Base-by-base conservation (phyloP, 106 monocot species). In the Dactylorhiza incarnata region DNA sequence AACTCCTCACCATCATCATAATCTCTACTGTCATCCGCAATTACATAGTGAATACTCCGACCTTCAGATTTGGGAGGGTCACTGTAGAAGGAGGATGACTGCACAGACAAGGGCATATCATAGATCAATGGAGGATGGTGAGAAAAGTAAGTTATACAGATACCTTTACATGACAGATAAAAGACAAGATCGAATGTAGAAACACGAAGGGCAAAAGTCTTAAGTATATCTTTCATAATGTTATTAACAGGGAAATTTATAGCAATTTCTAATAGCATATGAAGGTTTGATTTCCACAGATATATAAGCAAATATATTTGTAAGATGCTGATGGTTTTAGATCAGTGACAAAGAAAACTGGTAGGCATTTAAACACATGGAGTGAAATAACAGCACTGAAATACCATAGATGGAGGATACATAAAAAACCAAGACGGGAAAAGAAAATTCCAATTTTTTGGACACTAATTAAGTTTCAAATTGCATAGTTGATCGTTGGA, bases 51-150 rank as follows among this genome's bases (percentile, higher is more conserved):
- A 76, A 96, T 91, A 11, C 75, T 77, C 25, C 96, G 81, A n/a
- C 96, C 93, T 52, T 85, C 88, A 11, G 83, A 83, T 77, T 83
- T 93, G 71, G 45, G 89, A 10, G 85, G 84, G 1, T 25, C 55
- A 16, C 46, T n/a, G 69, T 46, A 25, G n/a, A 82, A 78, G 47
- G 91, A 91, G 61, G 68, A 65, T 11, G 88, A 84, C 93, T 94
- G 86, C 74, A 63, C 46, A 20, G 44, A 47, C 23, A 14, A 73
- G 24, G 73, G 5, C 16, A 16, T 49, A 50, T 50, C 11, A 20
- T 24, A 22, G 51, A 49, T 51, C 23, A 1, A 25, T 51, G 15
- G 48, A 50, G 45, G 13, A 20, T 9, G 17, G 49, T 14, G 26
- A 51, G 22, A 73, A 49, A 19, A 51, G 9, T 11, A 73, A 51